phyloP scores from a whole-genome alignment of 2,329 filamentous ascomycete species.

The Fusarium brachygibbosum region DNA sequence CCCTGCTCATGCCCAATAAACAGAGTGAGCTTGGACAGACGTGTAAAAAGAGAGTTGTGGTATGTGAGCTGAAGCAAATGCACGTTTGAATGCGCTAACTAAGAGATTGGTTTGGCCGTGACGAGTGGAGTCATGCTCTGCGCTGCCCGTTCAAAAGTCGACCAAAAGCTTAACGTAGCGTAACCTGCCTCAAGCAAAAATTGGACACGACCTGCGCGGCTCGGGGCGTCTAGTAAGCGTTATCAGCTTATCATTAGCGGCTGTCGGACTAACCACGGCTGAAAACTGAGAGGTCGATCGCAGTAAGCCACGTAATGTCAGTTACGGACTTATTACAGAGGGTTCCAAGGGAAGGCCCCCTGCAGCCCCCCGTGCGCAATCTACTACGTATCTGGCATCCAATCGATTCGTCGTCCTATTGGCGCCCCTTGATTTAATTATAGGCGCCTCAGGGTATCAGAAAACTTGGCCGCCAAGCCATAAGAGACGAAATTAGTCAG shows the following conservation, averaged over 20 bases:
- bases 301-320: slow-evolving; percentile 36
- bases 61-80: slow-evolving; percentile 20
- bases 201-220: slow-evolving; percentile 16
- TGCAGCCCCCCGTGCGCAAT: slow-evolving; percentile 34
- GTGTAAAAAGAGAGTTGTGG: not conserved
- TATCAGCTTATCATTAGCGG: slow-evolving; percentile 40
- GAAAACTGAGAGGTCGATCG: not conserved
- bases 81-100: slow-evolving; percentile 32
- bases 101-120: slow-evolving; percentile 35
- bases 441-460: slow-evolving; percentile 1
- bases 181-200: not conserved
- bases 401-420: slow-evolving; percentile 30
- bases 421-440: slow-evolving; percentile 44
- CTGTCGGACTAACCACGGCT: slow-evolving; percentile 32
- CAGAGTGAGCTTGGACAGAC: not conserved
- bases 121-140: slow-evolving; percentile 35
- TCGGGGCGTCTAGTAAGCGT: slow-evolving; percentile 13
- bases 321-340: slow-evolving; percentile 29
- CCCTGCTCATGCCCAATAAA: slow-evolving; percentile 53
- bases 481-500: too few relatives aligned
- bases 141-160: slow-evolving; percentile 31
- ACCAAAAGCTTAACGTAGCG: slow-evolving; percentile 6
- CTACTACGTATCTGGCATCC: slow-evolving; percentile 21
- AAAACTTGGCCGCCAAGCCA: too few relatives aligned
- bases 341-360: slow-evolving; percentile 20